These are phyloP conservation scores for Neurospora sp. DNA, from an alignment of 495 filamentous ascomycete species.

Conservation along the genomic window DNA sequence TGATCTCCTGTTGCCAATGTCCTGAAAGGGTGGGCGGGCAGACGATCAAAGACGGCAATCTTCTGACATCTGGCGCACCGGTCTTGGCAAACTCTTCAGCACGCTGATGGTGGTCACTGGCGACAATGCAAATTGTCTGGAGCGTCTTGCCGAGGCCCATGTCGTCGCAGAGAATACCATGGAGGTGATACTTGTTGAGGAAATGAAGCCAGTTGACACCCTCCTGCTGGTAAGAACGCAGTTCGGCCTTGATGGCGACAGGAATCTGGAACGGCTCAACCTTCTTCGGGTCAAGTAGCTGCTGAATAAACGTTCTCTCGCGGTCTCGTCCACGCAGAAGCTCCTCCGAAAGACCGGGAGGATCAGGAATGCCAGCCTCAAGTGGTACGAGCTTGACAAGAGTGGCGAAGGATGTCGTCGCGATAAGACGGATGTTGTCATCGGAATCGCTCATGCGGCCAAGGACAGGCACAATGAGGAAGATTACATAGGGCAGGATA, in stretches of 20 bases:
- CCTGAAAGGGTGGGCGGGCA: conserved; percentile 96
- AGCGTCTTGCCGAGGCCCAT: conserved; percentile 98
- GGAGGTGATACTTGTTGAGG: conserved; percentile 93
- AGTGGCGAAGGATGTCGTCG: conserved; percentile 93
- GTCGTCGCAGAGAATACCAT: conserved; percentile 97
- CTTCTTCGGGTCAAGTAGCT: conserved; percentile 92
- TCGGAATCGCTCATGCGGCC: conserved; percentile 99
- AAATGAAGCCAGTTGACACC: conserved; percentile 99
- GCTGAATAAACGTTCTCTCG: conserved; percentile 90
- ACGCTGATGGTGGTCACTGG: conserved; percentile 89
- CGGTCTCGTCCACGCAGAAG: conserved; percentile 81
- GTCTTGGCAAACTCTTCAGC: conserved; percentile 82
- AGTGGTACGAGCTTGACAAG: conserved; percentile 98
- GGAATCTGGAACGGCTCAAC: conserved; percentile 90
- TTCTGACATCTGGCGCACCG: conserved; percentile 60
- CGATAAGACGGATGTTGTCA: conserved; percentile 85
- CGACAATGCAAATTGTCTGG: conserved; percentile 95
- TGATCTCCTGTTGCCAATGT: conserved; percentile 97
- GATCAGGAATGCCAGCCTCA: conserved; percentile 94
- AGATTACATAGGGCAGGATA: conserved; percentile 96
- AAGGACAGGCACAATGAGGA: conserved; percentile 95
- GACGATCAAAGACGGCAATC: conserved; percentile 83
- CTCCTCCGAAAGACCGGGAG: conserved; percentile 80
- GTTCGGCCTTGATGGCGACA: conserved; percentile 90
- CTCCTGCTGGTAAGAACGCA: conserved; percentile 95